A percentile compares a stretch with the other conserved stretches of the same genome.
phyloP scores from a whole-genome alignment of 768 basidiomycete genomes.

The Cystofilobasidium macerans region DNA sequence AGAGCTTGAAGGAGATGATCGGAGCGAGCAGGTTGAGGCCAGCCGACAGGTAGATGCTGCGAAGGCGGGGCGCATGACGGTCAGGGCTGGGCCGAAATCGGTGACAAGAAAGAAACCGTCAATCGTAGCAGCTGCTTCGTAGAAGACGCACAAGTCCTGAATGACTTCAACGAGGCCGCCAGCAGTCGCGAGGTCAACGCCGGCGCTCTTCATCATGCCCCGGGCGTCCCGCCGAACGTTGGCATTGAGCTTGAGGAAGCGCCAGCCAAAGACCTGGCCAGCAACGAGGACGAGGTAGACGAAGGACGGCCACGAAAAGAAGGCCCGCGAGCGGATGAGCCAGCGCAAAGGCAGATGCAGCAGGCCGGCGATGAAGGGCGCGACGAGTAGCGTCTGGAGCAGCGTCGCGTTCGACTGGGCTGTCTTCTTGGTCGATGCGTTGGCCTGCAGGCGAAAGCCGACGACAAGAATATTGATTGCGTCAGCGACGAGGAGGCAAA shows the following conservation, averaged over 20 bases:
- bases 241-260: constrained; percentile 5
- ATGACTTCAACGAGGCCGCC: background rate
- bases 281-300: background rate
- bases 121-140: background rate
- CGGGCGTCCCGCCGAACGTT: background rate
- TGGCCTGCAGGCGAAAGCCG: constrained; percentile 3
- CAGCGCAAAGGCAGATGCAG: constrained; percentile 3
- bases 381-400: background rate
- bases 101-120: background rate
- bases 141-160: background rate
- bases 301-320: background rate
- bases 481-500: too few species aligned
- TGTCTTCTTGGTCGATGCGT: constrained; percentile 1
- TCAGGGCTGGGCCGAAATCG: background rate
- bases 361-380: background rate
- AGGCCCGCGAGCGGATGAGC: constrained; percentile 5
- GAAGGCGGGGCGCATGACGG: too few species aligned
- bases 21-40: background rate
- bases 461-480: too few species aligned
- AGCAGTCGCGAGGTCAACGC: background rate
- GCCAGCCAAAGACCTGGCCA: background rate
- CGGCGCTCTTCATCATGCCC: constrained; percentile 7
- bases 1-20: background rate
- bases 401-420: background rate
- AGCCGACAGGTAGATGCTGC: background rate